phyloP scores from a whole-genome alignment of 306 rosid species.

The Benincasa hispida region DNA sequence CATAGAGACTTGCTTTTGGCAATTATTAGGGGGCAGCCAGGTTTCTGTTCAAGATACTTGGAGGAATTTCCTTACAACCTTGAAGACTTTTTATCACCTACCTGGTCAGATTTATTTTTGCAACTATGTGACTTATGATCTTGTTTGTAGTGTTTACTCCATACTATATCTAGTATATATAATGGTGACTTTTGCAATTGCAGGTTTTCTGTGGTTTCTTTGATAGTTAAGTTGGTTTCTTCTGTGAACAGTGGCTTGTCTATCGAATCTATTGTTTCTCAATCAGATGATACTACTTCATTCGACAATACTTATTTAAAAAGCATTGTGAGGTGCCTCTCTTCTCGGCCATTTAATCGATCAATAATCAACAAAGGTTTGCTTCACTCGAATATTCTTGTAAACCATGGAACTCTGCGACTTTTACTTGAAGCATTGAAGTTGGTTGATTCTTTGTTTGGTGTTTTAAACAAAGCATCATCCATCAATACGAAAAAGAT shows the following conservation, averaged over 20 bases:
- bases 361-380: slow-evolving; percentile 64
- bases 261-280: slow-evolving; percentile 35
- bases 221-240: slow-evolving; percentile 58
- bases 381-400: slow-evolving; percentile 55
- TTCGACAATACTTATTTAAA: slow-evolving; percentile 30
- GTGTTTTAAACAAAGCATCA: slow-evolving; percentile 24
- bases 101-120: slow-evolving; percentile 51
- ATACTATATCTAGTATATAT: slow-evolving; percentile 1
- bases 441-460: slow-evolving; percentile 47
- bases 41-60: slow-evolving; percentile 64
- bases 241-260: slow-evolving; percentile 31
- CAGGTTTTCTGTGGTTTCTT: slow-evolving; percentile 56
- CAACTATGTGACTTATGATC: not conserved
- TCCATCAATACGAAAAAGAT: slow-evolving; percentile 11
- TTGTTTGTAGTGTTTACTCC: not conserved
- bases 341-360: slow-evolving; percentile 63
- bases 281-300: slow-evolving; percentile 15
- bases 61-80: slow-evolving; percentile 80
- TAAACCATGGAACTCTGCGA: slow-evolving; percentile 70
- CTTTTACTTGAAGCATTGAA: slow-evolving; percentile 67
- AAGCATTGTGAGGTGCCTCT: slow-evolving; percentile 52
- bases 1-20: slow-evolving; percentile 75
- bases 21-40: slow-evolving; percentile 40
- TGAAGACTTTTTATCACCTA: slow-evolving; percentile 47
- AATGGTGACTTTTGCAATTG: slow-evolving; percentile 27